phyloP scores from a whole-genome alignment of 768 basidiomycete species.

The Rhizopogon vulgaris region DNA sequence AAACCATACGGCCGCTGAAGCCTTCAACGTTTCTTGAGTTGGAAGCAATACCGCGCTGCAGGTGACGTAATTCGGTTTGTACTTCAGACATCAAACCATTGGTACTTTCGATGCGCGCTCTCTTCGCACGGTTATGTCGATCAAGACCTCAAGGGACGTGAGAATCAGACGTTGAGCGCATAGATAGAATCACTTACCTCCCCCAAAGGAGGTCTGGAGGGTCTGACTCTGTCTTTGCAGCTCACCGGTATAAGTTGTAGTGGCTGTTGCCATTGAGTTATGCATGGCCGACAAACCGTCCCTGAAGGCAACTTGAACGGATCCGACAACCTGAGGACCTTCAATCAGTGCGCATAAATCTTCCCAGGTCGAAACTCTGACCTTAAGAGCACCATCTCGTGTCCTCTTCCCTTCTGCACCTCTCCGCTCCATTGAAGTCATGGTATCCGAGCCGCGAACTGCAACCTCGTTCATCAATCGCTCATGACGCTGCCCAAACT shows the following conservation, averaged over 20 bases:
- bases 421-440: constrained; percentile 36
- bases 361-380: constrained; percentile 17
- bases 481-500: constrained; percentile 44
- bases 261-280: constrained; percentile 37
- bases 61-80: constrained; percentile 44
- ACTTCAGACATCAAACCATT: constrained; percentile 41
- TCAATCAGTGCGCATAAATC: constrained; percentile 9
- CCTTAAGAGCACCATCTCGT: constrained; percentile 57
- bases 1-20: constrained; percentile 35
- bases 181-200: constrained; percentile 6
- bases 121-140: constrained; percentile 55
- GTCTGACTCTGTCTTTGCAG: constrained; percentile 42
- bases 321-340: constrained; percentile 33
- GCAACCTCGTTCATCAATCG: constrained; percentile 37
- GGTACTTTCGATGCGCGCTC: constrained; percentile 59
- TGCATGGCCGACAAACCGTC: constrained; percentile 41
- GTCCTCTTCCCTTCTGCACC: constrained; percentile 46
- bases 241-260: constrained; percentile 45
- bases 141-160: constrained; percentile 44
- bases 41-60: constrained; percentile 47
- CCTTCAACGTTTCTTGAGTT: constrained; percentile 43
- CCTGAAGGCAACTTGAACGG: constrained; percentile 34
- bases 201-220: constrained; percentile 36
- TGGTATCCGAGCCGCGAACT: constrained; percentile 36
- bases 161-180: background rate